A percentile compares a stretch with the other conserved stretches of the same genome.
phyloP scores from a whole-genome alignment of 2,329 filamentous ascomycete genomes.

The Sporothrix curviconia region DNA sequence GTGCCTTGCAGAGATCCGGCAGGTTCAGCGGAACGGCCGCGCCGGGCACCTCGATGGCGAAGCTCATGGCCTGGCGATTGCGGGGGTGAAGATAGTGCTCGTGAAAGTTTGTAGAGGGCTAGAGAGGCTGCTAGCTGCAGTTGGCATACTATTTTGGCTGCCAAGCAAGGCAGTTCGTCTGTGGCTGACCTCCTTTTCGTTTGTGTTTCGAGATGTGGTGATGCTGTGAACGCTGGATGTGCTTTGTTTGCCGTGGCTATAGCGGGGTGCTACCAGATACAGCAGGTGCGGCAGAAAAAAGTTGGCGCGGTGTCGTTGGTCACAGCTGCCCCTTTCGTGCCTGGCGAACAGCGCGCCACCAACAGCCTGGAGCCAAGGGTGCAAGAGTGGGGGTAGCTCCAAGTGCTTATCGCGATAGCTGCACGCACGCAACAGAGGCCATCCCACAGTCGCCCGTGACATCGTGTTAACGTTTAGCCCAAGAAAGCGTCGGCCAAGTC shows the following conservation, averaged over 20 bases:
- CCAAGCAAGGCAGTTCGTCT: not conserved
- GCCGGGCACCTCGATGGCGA: slow-evolving; percentile 70
- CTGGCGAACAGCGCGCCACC: not conserved
- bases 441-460: not conserved
- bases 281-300: slow-evolving; percentile 7
- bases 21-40: slow-evolving; percentile 67
- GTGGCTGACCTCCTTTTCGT: no score
- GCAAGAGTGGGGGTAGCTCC: slow-evolving; percentile 8
- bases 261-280: not conserved
- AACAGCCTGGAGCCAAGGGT: not conserved
- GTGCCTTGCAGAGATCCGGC: slow-evolving; percentile 56
- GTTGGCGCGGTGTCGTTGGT: not conserved
- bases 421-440: not conserved
- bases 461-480: not conserved
- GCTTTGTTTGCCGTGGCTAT: no score
- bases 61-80: slow-evolving; percentile 53
- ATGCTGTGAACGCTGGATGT: no score
- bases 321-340: slow-evolving; percentile 2
- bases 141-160: not conserved
- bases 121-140: not conserved
- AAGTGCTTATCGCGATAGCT: slow-evolving; percentile 13
- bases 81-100: not conserved
- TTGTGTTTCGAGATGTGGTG: no score
- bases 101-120: no score
- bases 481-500: not conserved